These are phyloP conservation scores for Aegilops longissima DNA, from an alignment of 176 grass and related monocot genomes.

Conservation along the genomic window DNA sequence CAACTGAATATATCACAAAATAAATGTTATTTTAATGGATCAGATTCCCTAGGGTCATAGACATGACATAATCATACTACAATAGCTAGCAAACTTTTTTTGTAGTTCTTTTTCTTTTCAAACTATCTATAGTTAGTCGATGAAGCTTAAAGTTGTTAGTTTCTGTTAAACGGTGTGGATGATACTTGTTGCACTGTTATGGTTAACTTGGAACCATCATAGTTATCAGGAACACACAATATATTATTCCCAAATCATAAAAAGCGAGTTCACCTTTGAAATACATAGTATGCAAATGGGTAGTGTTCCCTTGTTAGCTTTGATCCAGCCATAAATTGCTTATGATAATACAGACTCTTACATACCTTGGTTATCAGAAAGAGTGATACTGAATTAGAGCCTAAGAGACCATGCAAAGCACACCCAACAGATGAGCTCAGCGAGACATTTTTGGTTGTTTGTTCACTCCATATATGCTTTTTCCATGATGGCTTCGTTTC, in stretches of 20 bases:
- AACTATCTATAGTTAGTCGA: not conserved
- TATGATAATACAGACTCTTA: conserved; percentile 1
- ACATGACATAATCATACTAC: not conserved
- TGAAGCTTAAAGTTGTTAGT: conserved; percentile 2
- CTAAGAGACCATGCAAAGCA: conserved; percentile 62
- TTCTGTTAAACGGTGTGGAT: conserved; percentile 7
- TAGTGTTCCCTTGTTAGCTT: not conserved
- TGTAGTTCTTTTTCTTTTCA: not conserved
- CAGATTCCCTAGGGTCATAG: not conserved
- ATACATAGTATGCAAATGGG: not conserved
- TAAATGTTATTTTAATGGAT: conserved; percentile 10
- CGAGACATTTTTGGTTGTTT: conserved; percentile 47
- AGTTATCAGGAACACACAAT: not conserved
- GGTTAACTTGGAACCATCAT: conserved; percentile 2
- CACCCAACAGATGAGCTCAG: conserved; percentile 67
- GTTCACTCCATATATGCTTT: conserved; percentile 87
- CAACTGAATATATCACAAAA: conserved; percentile 25
- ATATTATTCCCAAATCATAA: conserved; percentile 16
- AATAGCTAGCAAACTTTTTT: not conserved
- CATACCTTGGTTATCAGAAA: conserved; percentile 93
- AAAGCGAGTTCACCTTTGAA: not conserved
- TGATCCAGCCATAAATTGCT: not conserved
- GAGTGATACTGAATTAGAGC: conserved; percentile 85
- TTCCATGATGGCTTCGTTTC: conserved; percentile 91
- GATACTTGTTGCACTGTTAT: conserved; percentile 5